Percentiles rank a stretch among this genome's conserved stretches.
phyloP scores from a whole-genome alignment of 2,329 filamentous ascomycete genomes.

The Stemphylium beticola region DNA sequence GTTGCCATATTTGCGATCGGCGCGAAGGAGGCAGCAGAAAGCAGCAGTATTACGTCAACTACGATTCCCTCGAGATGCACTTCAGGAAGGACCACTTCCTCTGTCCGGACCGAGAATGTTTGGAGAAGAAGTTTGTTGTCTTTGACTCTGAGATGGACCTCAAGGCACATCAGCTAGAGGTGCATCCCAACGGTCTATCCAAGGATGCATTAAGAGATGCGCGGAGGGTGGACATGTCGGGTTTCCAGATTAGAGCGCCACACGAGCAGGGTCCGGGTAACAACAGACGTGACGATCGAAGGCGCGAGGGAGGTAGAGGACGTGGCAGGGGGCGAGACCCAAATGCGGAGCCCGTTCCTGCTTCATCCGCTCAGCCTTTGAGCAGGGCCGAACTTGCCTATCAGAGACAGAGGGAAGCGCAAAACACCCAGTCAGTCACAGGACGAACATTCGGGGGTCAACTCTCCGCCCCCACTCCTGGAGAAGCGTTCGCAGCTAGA shows the following conservation, averaged over 20 bases:
- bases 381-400: slow-evolving; percentile 88
- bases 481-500: slow-evolving; percentile 54
- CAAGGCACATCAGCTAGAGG: slow-evolving; percentile 87
- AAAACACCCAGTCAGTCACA: slow-evolving; percentile 81
- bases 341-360: slow-evolving; percentile 79
- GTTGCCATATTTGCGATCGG: slow-evolving; percentile 92
- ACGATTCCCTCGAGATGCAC: slow-evolving; percentile 83
- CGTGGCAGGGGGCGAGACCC: slow-evolving; percentile 79
- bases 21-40: slow-evolving; percentile 62
- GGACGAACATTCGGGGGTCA: slow-evolving; percentile 85
- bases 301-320: slow-evolving; percentile 56
- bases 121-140: slow-evolving; percentile 97
- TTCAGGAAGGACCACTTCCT: slow-evolving; percentile 87
- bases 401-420: slow-evolving; percentile 89
- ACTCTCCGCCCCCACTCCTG: slow-evolving; percentile 63
- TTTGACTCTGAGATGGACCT: slow-evolving; percentile 95
- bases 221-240: slow-evolving; percentile 82
- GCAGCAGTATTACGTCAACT: slow-evolving; percentile 91
- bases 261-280: slow-evolving; percentile 62
- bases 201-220: slow-evolving; percentile 86
- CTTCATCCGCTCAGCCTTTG: slow-evolving; percentile 78
- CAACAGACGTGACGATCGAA: slow-evolving; percentile 50
- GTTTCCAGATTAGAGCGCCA: slow-evolving; percentile 78
- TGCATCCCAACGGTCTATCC: slow-evolving; percentile 78
- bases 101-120: slow-evolving; percentile 82